A percentile compares a stretch with the other conserved stretches of the same genome.
phyloP scores from a whole-genome alignment of 345 rosid species.

The Gossypioides kirkii region DNA sequence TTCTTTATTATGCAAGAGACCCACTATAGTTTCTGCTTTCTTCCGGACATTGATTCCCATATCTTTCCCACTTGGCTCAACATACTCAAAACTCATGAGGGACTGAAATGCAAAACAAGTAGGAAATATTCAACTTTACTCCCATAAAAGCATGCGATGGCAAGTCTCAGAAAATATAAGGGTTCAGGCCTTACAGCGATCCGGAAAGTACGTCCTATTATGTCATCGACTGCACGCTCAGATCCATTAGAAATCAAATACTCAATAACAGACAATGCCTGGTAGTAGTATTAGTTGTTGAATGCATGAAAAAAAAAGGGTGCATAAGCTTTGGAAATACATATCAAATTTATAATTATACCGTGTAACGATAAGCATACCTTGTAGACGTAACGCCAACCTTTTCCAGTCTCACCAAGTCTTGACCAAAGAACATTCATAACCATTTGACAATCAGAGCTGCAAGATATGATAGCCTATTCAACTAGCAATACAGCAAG shows the following conservation, averaged over 20 bases:
- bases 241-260: constrained; percentile 94
- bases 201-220: constrained; percentile 90
- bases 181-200: constrained; percentile 64
- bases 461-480: constrained; percentile 30
- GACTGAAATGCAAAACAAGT: constrained; percentile 49
- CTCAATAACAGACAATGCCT: constrained; percentile 93
- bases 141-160: background rate
- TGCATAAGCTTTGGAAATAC: background rate
- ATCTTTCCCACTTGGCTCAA: constrained; percentile 96
- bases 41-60: constrained; percentile 88
- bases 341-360: background rate
- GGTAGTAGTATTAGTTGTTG: constrained; percentile 17
- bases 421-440: constrained; percentile 97
- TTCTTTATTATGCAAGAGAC: constrained; percentile 73
- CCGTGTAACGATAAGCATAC: constrained; percentile 25
- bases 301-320: background rate
- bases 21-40: constrained; percentile 77
- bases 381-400: constrained; percentile 98
- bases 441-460: constrained; percentile 90
- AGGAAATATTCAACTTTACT: constrained; percentile 17
- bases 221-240: constrained; percentile 96
- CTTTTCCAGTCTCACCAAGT: constrained; percentile 84
- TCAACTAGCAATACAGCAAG: constrained; percentile 15
- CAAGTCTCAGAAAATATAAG: constrained; percentile 9
- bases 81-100: constrained; percentile 88